Base-by-base conservation (phyloP, 1,284 basidiomycete species). In the Rhodotorula sp. region DNA sequence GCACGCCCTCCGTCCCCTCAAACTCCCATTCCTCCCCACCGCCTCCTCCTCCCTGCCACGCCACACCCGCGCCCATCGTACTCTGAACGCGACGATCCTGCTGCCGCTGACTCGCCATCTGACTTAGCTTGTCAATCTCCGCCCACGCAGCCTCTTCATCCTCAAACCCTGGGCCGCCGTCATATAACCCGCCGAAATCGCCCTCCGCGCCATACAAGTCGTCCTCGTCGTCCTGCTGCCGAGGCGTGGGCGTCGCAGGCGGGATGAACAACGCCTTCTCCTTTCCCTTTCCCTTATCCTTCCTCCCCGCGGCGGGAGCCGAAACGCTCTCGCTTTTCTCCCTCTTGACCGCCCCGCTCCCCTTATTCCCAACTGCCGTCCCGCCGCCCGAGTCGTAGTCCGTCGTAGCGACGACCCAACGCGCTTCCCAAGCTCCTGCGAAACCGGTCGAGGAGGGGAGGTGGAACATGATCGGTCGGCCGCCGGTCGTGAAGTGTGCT, bases 371-470 rank as follows among this genome's bases (percentile, higher is more conserved):
- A 32, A 11, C 29, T 29, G 39, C 19, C 39, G 39, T 44, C 2
- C 34, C 49, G 29, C 48, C 59, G 22, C 66, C 71, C 2, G 58
- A 48, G n/a, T 73, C 73, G 55, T 68, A 74, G 53, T 73, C 64
- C 19, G 73, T 68, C 39, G 74, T 75, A 1, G 74, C 74, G 46
- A 75, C 39, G 30, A 75, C 74, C 20, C 71, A 75, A 24, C 64
- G 44, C 9, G 66, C 65, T 30, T 67, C 59, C 51, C 67, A 68
- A n/a, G 46, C 20, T 10, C 57, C 66, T 11, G 59, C 67, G 24
- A 53, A 32, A 19, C 39, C 44, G 52, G 39, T 46, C 3, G 29
- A 53, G n/a, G 36, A 22, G 39, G 24, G 9, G 49, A 67, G 46
- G 13, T 62, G 32, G 57, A 75, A 52, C 44, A 71, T 53, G 54